Conservation (phyloP, 2,329 filamentous ascomycete genomes). For the Botrytis elliptica region DNA sequence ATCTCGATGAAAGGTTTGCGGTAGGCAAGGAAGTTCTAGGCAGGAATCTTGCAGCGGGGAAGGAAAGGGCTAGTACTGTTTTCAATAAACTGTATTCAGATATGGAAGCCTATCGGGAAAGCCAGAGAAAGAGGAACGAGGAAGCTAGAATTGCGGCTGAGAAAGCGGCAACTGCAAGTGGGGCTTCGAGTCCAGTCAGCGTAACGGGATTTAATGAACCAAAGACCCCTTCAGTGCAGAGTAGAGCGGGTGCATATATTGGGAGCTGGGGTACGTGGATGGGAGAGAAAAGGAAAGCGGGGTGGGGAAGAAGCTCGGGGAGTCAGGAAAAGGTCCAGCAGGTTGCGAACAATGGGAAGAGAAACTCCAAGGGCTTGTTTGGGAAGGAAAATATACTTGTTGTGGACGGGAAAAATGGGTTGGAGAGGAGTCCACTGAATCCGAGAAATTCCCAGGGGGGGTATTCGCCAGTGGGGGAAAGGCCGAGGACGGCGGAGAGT, state of each 20-base stretch:
- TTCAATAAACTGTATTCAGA: constrained; percentile 90
- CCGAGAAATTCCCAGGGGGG: constrained; percentile 23
- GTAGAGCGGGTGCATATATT: constrained; percentile 62
- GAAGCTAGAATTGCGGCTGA: constrained; percentile 40
- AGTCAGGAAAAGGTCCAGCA: constrained; percentile 74
- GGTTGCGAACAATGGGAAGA: constrained; percentile 44
- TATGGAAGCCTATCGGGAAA: constrained; percentile 77
- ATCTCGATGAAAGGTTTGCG: constrained; percentile 86
- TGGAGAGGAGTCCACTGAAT: constrained; percentile 37
- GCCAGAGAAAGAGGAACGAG: constrained; percentile 64
- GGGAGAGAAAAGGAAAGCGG: constrained; percentile 68
- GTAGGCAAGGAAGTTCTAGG: constrained; percentile 81
- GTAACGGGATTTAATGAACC: constrained; percentile 41
- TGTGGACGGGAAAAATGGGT: constrained; percentile 29
- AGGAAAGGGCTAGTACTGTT: constrained; percentile 81
- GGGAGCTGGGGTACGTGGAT: constrained; percentile 70
- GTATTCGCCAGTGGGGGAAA: constrained; percentile 1
- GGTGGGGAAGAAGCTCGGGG: constrained; percentile 53
- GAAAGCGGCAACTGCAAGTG: constrained; percentile 19
- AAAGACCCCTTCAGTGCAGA: constrained; percentile 46
- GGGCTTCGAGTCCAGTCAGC: constrained; percentile 24
- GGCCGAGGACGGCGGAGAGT: constrained; percentile 34
- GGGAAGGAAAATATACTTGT: constrained; percentile 28
- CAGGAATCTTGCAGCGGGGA: constrained; percentile 83
- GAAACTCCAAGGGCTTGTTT: constrained; percentile 17